Evolutionary conservation across 129 eudicot species (phyloP).

Genomic region (Deinandra increscens): DNA sequence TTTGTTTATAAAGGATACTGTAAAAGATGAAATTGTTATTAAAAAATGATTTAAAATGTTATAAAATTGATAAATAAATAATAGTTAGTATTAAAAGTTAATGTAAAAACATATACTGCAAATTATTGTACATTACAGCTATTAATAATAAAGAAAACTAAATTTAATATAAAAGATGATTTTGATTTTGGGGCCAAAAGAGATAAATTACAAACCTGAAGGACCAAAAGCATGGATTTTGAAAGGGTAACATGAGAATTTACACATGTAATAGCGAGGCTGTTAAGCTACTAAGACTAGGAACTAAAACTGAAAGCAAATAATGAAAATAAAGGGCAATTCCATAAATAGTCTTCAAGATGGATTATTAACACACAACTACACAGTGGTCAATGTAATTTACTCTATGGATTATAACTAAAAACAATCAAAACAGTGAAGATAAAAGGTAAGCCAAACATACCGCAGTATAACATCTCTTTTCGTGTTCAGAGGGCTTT

Average conservation of each 20-base stretch:
- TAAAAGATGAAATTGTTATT: background rate
- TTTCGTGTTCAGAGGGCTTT: slow-evolving; percentile 88
- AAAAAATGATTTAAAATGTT: background rate
- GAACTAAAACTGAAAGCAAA: no score
- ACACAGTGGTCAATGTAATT: background rate
- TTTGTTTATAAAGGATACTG: no score
- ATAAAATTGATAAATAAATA: background rate
- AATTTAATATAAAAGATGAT: no score
- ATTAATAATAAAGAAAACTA: no score
- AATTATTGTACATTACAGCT: background rate
- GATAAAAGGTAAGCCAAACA: slow-evolving; percentile 22
- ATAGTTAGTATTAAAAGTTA: background rate
- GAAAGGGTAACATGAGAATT: no score
- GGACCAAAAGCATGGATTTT: no score
- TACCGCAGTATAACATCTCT: slow-evolving; percentile 92
- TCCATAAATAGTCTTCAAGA: no score
- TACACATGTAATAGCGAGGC: no score
- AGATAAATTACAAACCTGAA: no score
- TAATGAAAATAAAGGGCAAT: no score
- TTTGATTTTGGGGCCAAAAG: no score
- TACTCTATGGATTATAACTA: background rate
- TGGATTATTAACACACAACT: background rate
- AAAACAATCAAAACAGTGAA: slow-evolving; percentile 15
- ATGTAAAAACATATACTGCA: background rate
- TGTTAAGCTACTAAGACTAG: no score